These are phyloP conservation scores for Crataegus laevigata DNA, from an alignment of 306 rosid genomes.

Conservation along the genomic window DNA sequence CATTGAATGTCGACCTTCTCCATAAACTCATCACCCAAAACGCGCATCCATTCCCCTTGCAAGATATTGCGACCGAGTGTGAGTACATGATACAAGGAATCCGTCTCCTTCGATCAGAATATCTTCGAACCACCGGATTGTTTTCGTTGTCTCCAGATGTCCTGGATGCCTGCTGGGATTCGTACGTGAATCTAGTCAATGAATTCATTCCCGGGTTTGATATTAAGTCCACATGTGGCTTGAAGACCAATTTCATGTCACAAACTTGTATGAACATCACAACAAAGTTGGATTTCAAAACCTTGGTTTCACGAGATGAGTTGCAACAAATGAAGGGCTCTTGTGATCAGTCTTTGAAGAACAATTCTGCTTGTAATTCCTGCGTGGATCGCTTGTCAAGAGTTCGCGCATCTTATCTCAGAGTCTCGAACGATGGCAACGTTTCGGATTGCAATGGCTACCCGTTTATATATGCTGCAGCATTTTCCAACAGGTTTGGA, in stretches of 20 bases:
- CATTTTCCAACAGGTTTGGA: constrained; percentile 20
- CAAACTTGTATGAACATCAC: constrained; percentile 5
- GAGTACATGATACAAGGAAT: constrained; percentile 12
- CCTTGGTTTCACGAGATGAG: not conserved
- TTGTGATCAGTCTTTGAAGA: constrained; percentile 16
- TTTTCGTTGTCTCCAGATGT: constrained; percentile 5
- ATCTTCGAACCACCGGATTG: constrained; percentile 3
- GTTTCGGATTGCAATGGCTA: constrained; percentile 3
- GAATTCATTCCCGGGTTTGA: constrained; percentile 1
- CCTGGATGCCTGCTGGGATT: constrained; percentile 15
- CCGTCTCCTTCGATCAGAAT: constrained; percentile 11
- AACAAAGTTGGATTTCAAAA: constrained; percentile 9
- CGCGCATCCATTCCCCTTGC: not conserved
- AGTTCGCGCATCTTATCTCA: not conserved
- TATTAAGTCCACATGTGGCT: constrained; percentile 3
- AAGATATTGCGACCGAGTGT: constrained; percentile 3
- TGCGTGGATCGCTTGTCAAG: constrained; percentile 11
- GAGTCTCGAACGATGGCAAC: not conserved
- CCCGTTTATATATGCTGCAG: constrained; percentile 27
- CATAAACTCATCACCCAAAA: not conserved
- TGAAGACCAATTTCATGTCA: constrained; percentile 16
- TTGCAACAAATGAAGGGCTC: constrained; percentile 2
- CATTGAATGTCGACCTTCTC: not conserved
- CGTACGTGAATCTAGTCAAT: not conserved
- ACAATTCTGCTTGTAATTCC: not conserved